These are phyloP conservation scores for Piloderma croceum DNA, from an alignment of 768 basidiomycete genomes.

Conservation along the genomic window DNA sequence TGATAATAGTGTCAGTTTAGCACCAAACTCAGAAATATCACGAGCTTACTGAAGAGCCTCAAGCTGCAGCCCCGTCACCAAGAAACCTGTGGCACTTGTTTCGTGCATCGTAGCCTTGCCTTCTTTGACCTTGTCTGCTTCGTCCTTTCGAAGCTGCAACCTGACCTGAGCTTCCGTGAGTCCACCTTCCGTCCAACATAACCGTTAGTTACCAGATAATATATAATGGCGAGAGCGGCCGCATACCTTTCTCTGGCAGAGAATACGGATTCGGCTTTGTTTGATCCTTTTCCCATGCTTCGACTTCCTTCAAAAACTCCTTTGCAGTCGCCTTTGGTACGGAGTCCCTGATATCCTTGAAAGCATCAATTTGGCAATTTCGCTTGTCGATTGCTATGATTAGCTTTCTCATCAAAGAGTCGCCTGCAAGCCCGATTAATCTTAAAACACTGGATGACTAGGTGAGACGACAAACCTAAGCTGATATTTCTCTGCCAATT, in stretches of 20 bases:
- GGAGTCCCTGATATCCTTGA: not conserved
- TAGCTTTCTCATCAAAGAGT: slow-evolving; percentile 6
- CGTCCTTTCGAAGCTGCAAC: slow-evolving; percentile 2
- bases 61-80: slow-evolving; percentile 10
- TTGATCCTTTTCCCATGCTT: not conserved
- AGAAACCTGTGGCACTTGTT: slow-evolving; percentile 8
- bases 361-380: not conserved
- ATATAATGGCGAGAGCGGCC: not conserved
- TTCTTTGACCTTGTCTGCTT: not conserved
- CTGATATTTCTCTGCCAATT: slow-evolving; percentile 8
- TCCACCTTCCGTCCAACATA: not conserved
- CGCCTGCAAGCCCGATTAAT: slow-evolving; percentile 1
- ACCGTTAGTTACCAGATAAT: not conserved
- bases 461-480: not conserved
- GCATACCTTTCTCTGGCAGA: not conserved
- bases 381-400: slow-evolving; percentile 9
- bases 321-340: no score
- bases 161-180: not conserved
- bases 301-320: not conserved
- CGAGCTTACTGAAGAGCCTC: no score
- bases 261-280: not conserved
- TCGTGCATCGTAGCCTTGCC: slow-evolving; percentile 7
- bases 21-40: not conserved
- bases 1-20: not conserved
- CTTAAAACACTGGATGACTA: not conserved